These are phyloP conservation scores for Herpotrichia juniperi DNA, from an alignment of 2,329 filamentous ascomycete genomes.

Conservation along the genomic window DNA sequence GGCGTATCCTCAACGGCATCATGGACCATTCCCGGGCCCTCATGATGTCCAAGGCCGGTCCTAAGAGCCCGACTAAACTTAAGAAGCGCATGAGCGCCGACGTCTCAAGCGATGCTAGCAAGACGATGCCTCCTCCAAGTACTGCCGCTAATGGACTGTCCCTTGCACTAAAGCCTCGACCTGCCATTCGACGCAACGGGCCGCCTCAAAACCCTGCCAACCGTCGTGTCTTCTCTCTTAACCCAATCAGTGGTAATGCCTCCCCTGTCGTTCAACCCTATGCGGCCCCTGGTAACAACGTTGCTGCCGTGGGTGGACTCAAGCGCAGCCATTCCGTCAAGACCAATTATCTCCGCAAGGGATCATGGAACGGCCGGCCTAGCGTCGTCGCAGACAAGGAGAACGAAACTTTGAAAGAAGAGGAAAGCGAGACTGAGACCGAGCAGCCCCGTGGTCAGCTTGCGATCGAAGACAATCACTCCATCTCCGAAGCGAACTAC, in stretches of 20 bases:
- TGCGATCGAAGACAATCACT: slow-evolving; percentile 20
- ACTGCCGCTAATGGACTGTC: slow-evolving; percentile 43
- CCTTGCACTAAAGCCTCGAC: slow-evolving; percentile 58
- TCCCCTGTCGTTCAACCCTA: slow-evolving; percentile 54
- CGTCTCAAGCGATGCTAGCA: slow-evolving; percentile 43
- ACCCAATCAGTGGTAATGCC: slow-evolving; percentile 82
- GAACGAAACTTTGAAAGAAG: slow-evolving; percentile 52
- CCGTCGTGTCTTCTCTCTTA: slow-evolving; percentile 86
- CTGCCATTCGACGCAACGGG: slow-evolving; percentile 48
- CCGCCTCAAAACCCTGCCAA: slow-evolving; percentile 46
- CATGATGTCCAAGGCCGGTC: slow-evolving; percentile 71
- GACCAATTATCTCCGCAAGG: slow-evolving; percentile 42
- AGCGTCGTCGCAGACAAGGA: slow-evolving; percentile 51
- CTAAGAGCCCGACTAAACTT: slow-evolving; percentile 42
- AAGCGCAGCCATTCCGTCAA: slow-evolving; percentile 51
- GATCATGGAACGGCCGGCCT: slow-evolving; percentile 42
- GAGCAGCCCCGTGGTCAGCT: slow-evolving; percentile 18
- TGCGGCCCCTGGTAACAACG: slow-evolving; percentile 33
- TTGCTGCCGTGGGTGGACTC: slow-evolving; percentile 60
- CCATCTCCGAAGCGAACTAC: slow-evolving; percentile 34
- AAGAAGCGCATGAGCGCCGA: slow-evolving; percentile 42
- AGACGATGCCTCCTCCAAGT: slow-evolving; percentile 41
- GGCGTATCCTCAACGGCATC: slow-evolving; percentile 90
- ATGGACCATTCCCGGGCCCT: slow-evolving; percentile 94
- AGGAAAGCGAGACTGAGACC: slow-evolving; percentile 47